These are phyloP conservation scores for Suhomyces sp. DNA, from an alignment of 805 yeast genomes.

Conservation along the genomic window DNA sequence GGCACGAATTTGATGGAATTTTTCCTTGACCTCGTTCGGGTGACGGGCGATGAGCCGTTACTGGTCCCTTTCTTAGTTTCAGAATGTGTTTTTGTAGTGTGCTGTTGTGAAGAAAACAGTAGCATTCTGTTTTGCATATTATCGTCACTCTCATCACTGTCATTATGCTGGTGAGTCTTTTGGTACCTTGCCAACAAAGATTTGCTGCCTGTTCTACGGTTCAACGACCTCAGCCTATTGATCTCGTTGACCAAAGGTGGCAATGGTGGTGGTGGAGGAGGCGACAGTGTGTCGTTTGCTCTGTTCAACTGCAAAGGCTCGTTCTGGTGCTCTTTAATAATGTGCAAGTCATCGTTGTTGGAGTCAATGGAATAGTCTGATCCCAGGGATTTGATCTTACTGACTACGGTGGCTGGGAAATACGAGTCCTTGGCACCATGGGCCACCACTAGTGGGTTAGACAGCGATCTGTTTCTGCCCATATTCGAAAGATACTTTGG, in stretches of 20 bases:
- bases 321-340: slow-evolving; percentile 19
- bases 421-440: slow-evolving; percentile 25
- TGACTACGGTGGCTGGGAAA: slow-evolving; percentile 18
- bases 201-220: slow-evolving; percentile 13
- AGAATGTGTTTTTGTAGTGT: not conserved
- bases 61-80: not conserved
- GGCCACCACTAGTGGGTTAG: slow-evolving; percentile 20
- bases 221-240: slow-evolving; percentile 25
- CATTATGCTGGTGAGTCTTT: slow-evolving; percentile 14
- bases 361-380: slow-evolving; percentile 11
- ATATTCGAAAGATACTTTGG: slow-evolving; percentile 14
- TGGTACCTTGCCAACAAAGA: slow-evolving; percentile 18
- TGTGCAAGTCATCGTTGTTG: slow-evolving; percentile 15
- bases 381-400: slow-evolving; percentile 6
- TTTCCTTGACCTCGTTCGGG: slow-evolving; percentile 16
- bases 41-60: slow-evolving; percentile 3
- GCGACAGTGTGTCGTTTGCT: not conserved
- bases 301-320: slow-evolving; percentile 5
- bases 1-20: slow-evolving; percentile 34
- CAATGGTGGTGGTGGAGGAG: slow-evolving; percentile 3
- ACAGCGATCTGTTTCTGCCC: slow-evolving; percentile 20
- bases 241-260: slow-evolving; percentile 11
- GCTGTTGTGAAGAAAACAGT: slow-evolving; percentile 13
- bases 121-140: slow-evolving; percentile 11
- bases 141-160: slow-evolving; percentile 14